Evolutionary conservation across 495 filamentous ascomycete species (phyloP).

Genomic region (Chaetomium tenue): DNA sequence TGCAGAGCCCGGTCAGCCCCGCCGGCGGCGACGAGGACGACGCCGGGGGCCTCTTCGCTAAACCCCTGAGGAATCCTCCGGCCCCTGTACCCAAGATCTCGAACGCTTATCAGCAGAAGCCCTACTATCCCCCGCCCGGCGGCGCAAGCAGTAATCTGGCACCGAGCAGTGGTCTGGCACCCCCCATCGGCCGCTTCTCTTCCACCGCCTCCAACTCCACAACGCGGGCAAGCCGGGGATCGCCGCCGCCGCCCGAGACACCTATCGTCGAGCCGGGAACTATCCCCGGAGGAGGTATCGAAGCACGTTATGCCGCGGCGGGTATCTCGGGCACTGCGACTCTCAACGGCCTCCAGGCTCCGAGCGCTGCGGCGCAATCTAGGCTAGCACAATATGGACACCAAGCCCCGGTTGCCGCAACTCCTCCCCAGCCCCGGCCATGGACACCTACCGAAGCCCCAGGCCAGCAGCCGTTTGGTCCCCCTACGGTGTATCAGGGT

Average conservation of each 20-base stretch:
- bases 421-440: constrained; percentile 62
- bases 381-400: constrained; percentile 69
- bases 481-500: constrained; percentile 91
- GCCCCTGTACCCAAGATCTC: constrained; percentile 40
- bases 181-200: constrained; percentile 70
- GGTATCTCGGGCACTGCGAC: constrained; percentile 84
- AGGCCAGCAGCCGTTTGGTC: constrained; percentile 83
- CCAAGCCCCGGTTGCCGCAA: constrained; percentile 33
- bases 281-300: constrained; percentile 73
- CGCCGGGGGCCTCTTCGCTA: constrained; percentile 68
- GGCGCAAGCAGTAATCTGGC: constrained; percentile 17
- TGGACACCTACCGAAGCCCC: constrained; percentile 97
- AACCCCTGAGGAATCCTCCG: constrained; percentile 42
- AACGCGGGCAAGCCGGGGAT: constrained; percentile 85
- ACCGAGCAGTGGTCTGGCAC: constrained; percentile 28
- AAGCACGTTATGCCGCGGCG: constrained; percentile 83
- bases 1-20: constrained; percentile 68
- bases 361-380: constrained; percentile 77
- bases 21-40: constrained; percentile 42
- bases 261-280: constrained; percentile 74
- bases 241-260: constrained; percentile 92
- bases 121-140: constrained; percentile 50
- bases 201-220: constrained; percentile 92
- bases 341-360: constrained; percentile 72
- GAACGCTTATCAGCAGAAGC: constrained; percentile 50